Evolutionary conservation across 768 basidiomycete genomes (phyloP), one percentile per base, ranked within the genome.

Genomic region (Scleroderma bovista): DNA sequence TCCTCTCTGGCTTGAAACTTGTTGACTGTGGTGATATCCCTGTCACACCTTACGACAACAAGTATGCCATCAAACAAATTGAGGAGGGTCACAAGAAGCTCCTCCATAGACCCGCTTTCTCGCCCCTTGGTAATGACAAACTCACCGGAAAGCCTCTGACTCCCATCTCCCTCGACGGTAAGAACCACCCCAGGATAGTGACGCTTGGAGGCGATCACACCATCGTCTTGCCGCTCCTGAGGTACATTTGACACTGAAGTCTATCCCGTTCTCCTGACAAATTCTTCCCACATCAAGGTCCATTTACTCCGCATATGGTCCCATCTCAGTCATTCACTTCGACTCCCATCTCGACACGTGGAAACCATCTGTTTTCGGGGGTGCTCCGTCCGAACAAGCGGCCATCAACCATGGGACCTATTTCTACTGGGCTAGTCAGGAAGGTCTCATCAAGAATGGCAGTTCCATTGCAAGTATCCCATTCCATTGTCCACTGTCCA

Each of bases 171-270:
- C 60, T 69, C 17, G 88, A 93, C 52, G 88, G 86, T 12, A 80
- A 79, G 60, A 72, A 79, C 48, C 90, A 93, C 60, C 90, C 91
- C 1, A 75, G 88, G 34, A 70, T 93, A 48, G 76, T 93, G 52
- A 88, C 89, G 19, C 79, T 93, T 31, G 92, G 92, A 19, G 91
- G 92, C 3, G 91, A 93, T 60, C 91, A 93, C 62, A 90, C 89
- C 9, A 88, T 93, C 53, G 88, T 83, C 33, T 65, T 84, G 7
- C 81, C 82, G 15, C 69, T 83, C 41, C 62, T 75, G 48, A 62
- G 65, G 65, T 62, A 12, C n/a, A 73, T 23, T 29, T 9, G 6
- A 15, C 8, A 29, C 22, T 41, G 7, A 44, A 29, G 6, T 15
- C 40, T 10, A 10, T n/a, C n/a, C 24, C 15, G 22, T n/a, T 38